Base-by-base conservation (phyloP, 768 basidiomycete genomes). In the Rubroboletus pulcherrimus region DNA sequence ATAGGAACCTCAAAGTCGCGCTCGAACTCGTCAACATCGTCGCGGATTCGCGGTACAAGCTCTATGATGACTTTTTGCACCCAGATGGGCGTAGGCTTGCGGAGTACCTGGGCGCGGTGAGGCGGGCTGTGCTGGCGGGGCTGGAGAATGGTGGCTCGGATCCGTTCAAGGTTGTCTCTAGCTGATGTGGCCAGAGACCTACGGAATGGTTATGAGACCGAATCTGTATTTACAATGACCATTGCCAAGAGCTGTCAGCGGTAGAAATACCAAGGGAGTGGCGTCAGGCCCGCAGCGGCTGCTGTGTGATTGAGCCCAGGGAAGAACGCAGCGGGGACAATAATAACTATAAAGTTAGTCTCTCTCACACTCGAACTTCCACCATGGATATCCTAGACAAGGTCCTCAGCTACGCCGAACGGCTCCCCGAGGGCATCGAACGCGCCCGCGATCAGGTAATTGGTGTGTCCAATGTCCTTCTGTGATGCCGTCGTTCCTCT, bases 21-120 rank as follows among this genome's bases (percentile, higher is more conserved):
- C 71, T 98, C 56, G 77, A 87, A 43, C 78, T 98, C 5, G 84
- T 84, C n/a, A 93, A 90, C 61, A 75, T 90, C 33, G 86, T 98
- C 7, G 93, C 93, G 0, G 92, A 94, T 68, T 91, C 92, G 56
- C 81, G 90, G 42, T 89, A 91, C 72, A 83, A 83, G 62, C 72
- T 97, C 14, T 93, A 94, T 64, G 84, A 90, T 60, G 93, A 93
- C 69, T 97, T 96, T 71, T 76, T 87, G 26, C 69, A 62, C 6
- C 77, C 80, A 44, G 79, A 81, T 30, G 84, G 84, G 8, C 76
- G 82, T 39, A 74, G 81, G 55, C 69, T 97, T 42, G 79, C 77
- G 8, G 86, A 87, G 54, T 96, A 97, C 67, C 72, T 97, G 34
- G 79, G 78, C 0, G 83, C 83, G 7, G 84, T 98, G 17, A 75